Evolutionary conservation across 177 flowering plant species (phyloP).

Genomic region (Vitis hybrid): DNA sequence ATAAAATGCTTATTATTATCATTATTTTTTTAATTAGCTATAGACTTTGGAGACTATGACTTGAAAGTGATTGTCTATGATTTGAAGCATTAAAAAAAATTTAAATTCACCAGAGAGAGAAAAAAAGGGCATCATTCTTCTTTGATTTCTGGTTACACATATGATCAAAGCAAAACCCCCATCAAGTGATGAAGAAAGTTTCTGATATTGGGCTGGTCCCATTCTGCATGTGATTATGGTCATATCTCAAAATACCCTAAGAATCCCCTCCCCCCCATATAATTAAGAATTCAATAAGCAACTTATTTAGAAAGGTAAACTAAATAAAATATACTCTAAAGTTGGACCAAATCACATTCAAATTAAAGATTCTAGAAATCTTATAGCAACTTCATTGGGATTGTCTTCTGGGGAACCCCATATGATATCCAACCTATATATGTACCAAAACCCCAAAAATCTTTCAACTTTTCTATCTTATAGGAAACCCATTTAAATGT

Average conservation of each 20-base stretch:
- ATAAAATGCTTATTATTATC: slow-evolving; percentile 6
- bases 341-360: slow-evolving; percentile 17
- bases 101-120: not conserved
- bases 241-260: slow-evolving; percentile 1
- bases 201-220: slow-evolving; percentile 2
- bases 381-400: slow-evolving; percentile 19
- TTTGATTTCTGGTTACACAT: too few species aligned
- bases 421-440: not conserved
- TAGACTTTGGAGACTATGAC: slow-evolving; percentile 20
- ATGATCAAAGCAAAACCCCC: not conserved
- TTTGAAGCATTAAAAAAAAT: slow-evolving; percentile 9
- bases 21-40: slow-evolving; percentile 10
- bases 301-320: slow-evolving; percentile 14
- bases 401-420: slow-evolving; percentile 5
- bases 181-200: too few species aligned
- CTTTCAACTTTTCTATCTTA: too few species aligned
- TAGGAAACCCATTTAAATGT: too few species aligned
- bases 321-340: slow-evolving; percentile 7
- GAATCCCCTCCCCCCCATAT: slow-evolving; percentile 8
- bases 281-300: slow-evolving; percentile 7
- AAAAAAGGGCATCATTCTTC: too few species aligned
- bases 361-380: slow-evolving; percentile 30
- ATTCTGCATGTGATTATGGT: slow-evolving; percentile 17
- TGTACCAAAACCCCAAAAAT: too few species aligned
- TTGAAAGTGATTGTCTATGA: slow-evolving; percentile 39